Evolutionary conservation across 225 moss, liverwort and hornwort species (phyloP).

Genomic region (Asterella californica): DNA sequence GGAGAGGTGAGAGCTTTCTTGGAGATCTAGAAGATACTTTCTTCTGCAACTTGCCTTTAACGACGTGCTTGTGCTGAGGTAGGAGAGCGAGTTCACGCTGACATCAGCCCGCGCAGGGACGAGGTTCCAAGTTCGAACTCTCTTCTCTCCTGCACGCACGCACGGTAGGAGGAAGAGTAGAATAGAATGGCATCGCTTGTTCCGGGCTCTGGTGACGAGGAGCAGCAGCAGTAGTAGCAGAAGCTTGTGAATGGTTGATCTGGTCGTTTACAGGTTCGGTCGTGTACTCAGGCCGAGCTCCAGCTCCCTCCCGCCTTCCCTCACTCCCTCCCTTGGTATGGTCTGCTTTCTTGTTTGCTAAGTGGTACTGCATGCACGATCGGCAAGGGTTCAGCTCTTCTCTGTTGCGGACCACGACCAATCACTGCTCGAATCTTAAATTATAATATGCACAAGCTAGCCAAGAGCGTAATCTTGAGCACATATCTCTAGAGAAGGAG

Average conservation of each 20-base stretch:
- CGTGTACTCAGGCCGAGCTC: neutral
- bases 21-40: neutral
- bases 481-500: too few species aligned
- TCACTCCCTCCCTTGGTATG: neutral
- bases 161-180: neutral
- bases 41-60: constrained; percentile 2
- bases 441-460: too few species aligned
- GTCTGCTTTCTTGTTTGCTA: neutral
- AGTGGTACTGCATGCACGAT: neutral
- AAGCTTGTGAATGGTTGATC: neutral
- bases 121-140: neutral
- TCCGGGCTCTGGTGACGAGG: neutral
- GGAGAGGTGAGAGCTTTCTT: neutral
- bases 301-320: neutral
- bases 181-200: neutral
- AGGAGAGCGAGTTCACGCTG: neutral
- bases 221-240: neutral
- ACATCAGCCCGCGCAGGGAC: neutral
- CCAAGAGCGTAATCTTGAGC: too few species aligned
- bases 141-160: neutral
- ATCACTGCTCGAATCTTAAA: too few species aligned
- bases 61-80: constrained; percentile 7
- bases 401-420: neutral
- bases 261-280: neutral
- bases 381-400: neutral